Evolutionary conservation across 2,329 filamentous ascomycete species (phyloP).

Genomic region (Xylaria digitata): DNA sequence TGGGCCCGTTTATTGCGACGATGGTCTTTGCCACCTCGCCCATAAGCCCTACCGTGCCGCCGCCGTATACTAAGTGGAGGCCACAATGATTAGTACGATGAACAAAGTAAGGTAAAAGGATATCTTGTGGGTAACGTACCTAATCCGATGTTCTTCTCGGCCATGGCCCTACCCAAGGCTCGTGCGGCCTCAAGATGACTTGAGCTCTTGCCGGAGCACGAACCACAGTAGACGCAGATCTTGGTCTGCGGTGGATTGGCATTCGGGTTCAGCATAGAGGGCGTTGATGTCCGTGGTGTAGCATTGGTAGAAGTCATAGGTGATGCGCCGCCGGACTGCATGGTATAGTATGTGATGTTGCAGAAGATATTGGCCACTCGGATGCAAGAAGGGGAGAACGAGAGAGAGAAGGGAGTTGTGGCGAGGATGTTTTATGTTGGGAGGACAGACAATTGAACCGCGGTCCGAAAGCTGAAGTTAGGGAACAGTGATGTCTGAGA

Average conservation of each 20-base stretch:
- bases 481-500: slow-evolving; percentile 36
- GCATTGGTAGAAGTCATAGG: slow-evolving; percentile 50
- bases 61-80: slow-evolving; percentile 79
- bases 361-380: neutral
- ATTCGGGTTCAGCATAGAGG: slow-evolving; percentile 47
- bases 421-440: slow-evolving; percentile 17
- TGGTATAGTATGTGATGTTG: slow-evolving; percentile 40
- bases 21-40: slow-evolving; percentile 90
- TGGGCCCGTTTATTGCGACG: slow-evolving; percentile 82
- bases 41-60: slow-evolving; percentile 95
- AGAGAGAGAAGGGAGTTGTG: neutral
- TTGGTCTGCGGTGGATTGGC: slow-evolving; percentile 63
- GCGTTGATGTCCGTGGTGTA: slow-evolving; percentile 49
- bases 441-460: neutral
- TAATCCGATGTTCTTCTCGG: slow-evolving; percentile 81
- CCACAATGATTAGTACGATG: slow-evolving; percentile 30
- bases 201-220: slow-evolving; percentile 77
- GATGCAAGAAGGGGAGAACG: slow-evolving; percentile 1
- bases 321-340: slow-evolving; percentile 57
- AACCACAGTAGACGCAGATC: slow-evolving; percentile 95
- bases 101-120: neutral
- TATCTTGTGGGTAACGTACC: slow-evolving; percentile 54
- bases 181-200: slow-evolving; percentile 83
- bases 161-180: slow-evolving; percentile 77
- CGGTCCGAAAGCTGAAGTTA: neutral